Evolutionary conservation across 305 asterid species (phyloP), one percentile per base, ranked within the genome.

Genomic region (Caryopteris hybrid): DNA sequence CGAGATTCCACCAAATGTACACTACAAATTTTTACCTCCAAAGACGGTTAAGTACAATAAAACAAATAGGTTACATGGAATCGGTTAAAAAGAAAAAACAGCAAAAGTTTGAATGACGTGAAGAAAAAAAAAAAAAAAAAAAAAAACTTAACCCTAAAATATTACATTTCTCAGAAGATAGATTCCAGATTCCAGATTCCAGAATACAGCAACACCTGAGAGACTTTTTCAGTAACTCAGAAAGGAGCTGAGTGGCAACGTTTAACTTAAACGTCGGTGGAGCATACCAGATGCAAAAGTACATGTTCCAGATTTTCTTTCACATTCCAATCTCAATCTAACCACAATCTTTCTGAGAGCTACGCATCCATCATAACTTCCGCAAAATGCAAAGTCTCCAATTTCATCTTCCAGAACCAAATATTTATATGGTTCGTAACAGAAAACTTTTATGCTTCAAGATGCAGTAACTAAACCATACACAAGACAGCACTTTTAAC

Each of bases 221-320:
- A 61, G 41, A 41, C 53, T 23, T 41, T 41, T 23, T 38, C 45
- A 57, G 66, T 46, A 55, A n/a, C 73, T 57, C 73, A 68, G 39
- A 59, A 39, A 13, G 12, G 18, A 13, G 42, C 29, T 33, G 20
- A 43, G 43, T 58, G 33, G 52, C 60, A 59, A 58, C 4, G 18
- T 46, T 22, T n/a, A 12, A 20, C 20, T 57, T 68, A 18, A 23
- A 57, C 57, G 4, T 43, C 17, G 9, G 3, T 27, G 29, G 54
- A 46, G 34, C 50, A 34, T 4, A 34, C 29, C 63, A 34, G 45
- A 56, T 56, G 25, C 62, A 31, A 14, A 12, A 50, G 7, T 27
- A 54, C 13, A 17, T n/a, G 13, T 29, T 27, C 31, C 21, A 27
- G 22, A 27, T 25, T 8, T 5, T 2, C 34, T 4, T 22, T 22